Evolutionary conservation across 495 filamentous ascomycete genomes (phyloP), one percentile per base, ranked within the genome.

Genomic region (Neurospora hispaniola): DNA sequence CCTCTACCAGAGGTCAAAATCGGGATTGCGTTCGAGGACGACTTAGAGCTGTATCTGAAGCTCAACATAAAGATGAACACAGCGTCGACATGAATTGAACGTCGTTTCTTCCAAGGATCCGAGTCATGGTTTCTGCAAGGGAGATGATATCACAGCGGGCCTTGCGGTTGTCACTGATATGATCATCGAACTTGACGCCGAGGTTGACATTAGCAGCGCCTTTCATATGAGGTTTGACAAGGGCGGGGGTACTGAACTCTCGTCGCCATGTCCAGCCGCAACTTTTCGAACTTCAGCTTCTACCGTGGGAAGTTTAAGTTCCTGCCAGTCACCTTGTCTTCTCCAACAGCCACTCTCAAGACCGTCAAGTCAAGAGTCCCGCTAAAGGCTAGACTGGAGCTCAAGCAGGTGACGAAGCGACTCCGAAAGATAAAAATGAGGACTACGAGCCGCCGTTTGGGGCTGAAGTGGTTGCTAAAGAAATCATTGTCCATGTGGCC

Each of bases 171-270:
- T 80, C 23, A 74, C 87, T 20, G 85, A 87, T 73, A 73, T 88
- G 66, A 84, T 88, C 41, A 75, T 88, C 12, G 82, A 79, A 59
- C 84, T 80, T 7, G 76, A 85, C 10, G 77, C 80, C 2, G 79
- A 84, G 69, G 80, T 88, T 44, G 82, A 86, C 71, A 85, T 89
- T 48, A 82, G 81, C 71, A 84, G 79, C 70, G 87, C 86, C 1
- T 82, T 89, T 48, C 86, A 88, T 71, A 80, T 88, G 71, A 81
- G 83, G 74, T 77, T 88, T 4, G 82, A 88, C 14, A 83, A 86
- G 69, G 81, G 82, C 0, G 71, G 86, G 35, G 74, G 74, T 1
- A 75, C 86, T 66, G 80, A 85, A 38, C 76, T 38, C 35, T 6
- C 5, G 4, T 87, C 72, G 77, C 78, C 7, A 74, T 86, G 70